Percentiles rank a stretch among this genome's conserved stretches.
Conservation (phyloP, 257 asterid genomes). For the Solanum megistacrolobum region DNA sequence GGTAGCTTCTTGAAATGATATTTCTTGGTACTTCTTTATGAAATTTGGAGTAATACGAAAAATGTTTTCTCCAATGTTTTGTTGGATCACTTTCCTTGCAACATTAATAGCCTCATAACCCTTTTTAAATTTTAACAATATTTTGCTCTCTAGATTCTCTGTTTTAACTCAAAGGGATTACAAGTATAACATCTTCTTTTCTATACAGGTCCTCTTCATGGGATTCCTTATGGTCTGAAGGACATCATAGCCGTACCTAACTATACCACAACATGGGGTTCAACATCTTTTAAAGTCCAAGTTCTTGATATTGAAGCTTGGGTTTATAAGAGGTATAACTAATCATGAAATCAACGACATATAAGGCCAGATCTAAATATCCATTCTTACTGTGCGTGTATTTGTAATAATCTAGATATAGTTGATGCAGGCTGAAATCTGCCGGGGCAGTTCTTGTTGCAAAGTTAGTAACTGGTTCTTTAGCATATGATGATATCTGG, state of each 20-base stretch:
- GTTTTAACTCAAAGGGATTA: neutral
- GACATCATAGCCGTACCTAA: conserved; percentile 86
- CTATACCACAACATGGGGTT: conserved; percentile 96
- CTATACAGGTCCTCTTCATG: conserved; percentile 80
- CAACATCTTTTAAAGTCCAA: conserved; percentile 57
- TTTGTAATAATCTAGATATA: neutral
- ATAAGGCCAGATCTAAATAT: neutral
- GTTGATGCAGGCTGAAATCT: conserved; percentile 56
- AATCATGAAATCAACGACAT: neutral
- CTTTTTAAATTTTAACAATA: neutral
- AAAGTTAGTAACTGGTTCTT: conserved; percentile 79
- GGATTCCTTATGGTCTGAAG: conserved; percentile 92
- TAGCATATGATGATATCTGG: conserved; percentile 96
- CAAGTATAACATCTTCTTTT: neutral
- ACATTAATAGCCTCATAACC: neutral
- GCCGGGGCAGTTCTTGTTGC: conserved; percentile 91
- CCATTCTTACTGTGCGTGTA: neutral
- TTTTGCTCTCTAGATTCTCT: neutral
- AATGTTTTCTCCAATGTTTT: neutral
- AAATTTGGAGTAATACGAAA: neutral
- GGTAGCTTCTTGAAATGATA: neutral
- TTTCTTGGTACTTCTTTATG: neutral
- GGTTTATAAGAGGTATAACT: conserved; percentile 76
- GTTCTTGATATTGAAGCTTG: conserved; percentile 83
- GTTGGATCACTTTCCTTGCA: neutral